Conservation (phyloP, 305 asterid species). For the Fraxinus nigra region DNA sequence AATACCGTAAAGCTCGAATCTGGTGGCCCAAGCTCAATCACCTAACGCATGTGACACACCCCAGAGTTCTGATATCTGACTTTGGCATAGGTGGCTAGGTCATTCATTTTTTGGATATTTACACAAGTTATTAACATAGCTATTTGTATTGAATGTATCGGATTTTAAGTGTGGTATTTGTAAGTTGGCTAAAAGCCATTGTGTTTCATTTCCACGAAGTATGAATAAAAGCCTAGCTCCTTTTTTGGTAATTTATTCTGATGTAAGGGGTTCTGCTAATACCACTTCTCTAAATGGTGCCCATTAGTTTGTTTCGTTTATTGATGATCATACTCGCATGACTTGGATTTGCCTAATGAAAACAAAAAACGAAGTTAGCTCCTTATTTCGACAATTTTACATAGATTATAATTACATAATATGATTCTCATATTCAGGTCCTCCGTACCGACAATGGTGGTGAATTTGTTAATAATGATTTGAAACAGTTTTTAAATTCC, state of each 20-base stretch:
- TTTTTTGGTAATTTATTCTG: not conserved
- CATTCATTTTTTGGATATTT: constrained; percentile 7
- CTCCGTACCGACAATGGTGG: constrained; percentile 1
- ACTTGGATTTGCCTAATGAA: not conserved
- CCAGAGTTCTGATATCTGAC: not conserved
- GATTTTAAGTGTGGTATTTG: not conserved
- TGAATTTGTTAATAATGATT: not conserved
- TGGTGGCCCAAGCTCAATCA: not conserved
- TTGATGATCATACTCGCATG: not conserved
- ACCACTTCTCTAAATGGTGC: not conserved
- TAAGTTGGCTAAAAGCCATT: not conserved
- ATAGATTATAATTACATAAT: not conserved
- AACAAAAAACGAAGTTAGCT: not conserved
- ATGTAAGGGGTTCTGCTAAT: not conserved
- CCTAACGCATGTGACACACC: not conserved
- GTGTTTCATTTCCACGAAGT: not conserved
- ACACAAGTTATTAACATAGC: not conserved
- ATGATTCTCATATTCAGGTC: not conserved
- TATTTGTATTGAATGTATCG: not conserved
- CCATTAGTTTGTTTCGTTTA: not conserved
- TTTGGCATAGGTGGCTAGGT: not conserved
- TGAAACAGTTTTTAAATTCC: not conserved
- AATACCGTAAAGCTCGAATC: not conserved
- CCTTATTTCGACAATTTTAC: not conserved
- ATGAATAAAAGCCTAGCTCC: not conserved